Percentiles rank a stretch among this genome's conserved stretches.
Evolutionary conservation across 164 flowering plant species (phyloP).

Genomic region (Echeveria elegans): DNA sequence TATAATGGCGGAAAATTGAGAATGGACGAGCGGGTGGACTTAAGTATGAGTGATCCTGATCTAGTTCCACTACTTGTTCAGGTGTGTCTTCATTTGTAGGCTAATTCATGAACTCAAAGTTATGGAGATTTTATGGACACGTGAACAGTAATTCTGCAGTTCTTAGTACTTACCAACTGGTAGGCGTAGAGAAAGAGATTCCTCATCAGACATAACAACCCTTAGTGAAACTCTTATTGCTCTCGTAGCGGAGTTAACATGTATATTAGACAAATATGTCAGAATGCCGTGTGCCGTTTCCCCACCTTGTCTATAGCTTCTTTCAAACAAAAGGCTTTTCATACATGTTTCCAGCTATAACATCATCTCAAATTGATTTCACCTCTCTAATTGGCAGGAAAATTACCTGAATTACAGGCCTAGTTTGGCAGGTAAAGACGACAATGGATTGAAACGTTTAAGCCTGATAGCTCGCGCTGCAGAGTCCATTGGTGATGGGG

Average conservation of each 20-base stretch:
- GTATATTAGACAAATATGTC: background rate
- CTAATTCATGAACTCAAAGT: background rate
- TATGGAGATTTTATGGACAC: background rate
- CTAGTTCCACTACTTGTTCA: conserved; percentile 88
- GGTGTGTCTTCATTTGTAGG: conserved; percentile 30
- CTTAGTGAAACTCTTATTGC: background rate
- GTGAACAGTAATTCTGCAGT: background rate
- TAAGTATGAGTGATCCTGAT: conserved; percentile 95
- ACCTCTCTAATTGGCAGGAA: conserved; percentile 41
- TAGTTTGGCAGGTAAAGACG: conserved; percentile 64
- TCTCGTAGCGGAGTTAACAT: background rate
- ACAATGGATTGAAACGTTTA: conserved; percentile 69
- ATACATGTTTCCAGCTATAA: background rate
- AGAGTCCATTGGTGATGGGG: conserved; percentile 90
- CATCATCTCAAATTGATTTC: background rate
- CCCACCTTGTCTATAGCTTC: background rate
- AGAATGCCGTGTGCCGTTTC: background rate
- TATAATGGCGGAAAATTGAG: conserved; percentile 78
- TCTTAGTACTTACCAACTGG: background rate
- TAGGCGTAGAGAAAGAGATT: background rate
- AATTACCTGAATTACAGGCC: conserved; percentile 88
- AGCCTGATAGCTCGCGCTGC: conserved; percentile 83
- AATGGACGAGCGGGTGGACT: conserved; percentile 86
- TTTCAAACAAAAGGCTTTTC: background rate
- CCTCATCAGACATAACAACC: too few relatives aligned